Evolutionary conservation across 2,329 filamentous ascomycete species (phyloP).

Genomic region (Thielaviopsis euricoi): DNA sequence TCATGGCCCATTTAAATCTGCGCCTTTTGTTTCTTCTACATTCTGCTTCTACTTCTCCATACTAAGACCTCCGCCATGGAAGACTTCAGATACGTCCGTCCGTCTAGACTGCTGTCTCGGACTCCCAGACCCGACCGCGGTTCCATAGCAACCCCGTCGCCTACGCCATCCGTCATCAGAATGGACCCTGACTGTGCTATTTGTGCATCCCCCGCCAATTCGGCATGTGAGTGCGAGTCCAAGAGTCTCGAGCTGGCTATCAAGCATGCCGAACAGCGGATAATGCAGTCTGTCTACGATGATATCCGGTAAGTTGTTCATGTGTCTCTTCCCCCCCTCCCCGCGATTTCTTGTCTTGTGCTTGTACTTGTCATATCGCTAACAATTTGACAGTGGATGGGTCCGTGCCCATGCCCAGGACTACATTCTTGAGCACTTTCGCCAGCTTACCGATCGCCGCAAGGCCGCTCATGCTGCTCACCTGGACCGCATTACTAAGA

Average conservation of each 20-base stretch:
- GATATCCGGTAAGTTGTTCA: slow-evolving; percentile 41
- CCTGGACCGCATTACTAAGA: slow-evolving; percentile 37
- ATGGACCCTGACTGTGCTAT: slow-evolving; percentile 58
- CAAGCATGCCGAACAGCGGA: slow-evolving; percentile 43
- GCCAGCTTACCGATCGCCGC: slow-evolving; percentile 42
- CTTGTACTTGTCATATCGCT: neutral
- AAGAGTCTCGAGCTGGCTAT: slow-evolving; percentile 47
- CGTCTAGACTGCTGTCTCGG: neutral
- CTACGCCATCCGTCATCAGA: slow-evolving; percentile 26
- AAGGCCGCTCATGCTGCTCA: slow-evolving; percentile 39
- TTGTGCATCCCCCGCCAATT: slow-evolving; percentile 40
- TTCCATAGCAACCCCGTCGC: slow-evolving; percentile 11
- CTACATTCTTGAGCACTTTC: slow-evolving; percentile 51
- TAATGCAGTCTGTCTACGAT: slow-evolving; percentile 46
- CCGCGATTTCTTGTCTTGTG: neutral
- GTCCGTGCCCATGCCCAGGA: slow-evolving; percentile 49
- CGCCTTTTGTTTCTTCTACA: slow-evolving; percentile 2
- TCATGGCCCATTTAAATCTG: neutral
- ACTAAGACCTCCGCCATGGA: slow-evolving; percentile 24
- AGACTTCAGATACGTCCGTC: slow-evolving; percentile 3
- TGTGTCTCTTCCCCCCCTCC: no score
- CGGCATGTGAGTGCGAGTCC: slow-evolving; percentile 48
- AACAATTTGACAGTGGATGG: slow-evolving; percentile 32
- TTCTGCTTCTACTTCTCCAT: slow-evolving; percentile 10
- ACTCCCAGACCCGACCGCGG: slow-evolving; percentile 1